Evolutionary conservation across 2,329 filamentous ascomycete species (phyloP), one percentile per base, ranked within the genome.

Genomic region (Penicillium sp.): DNA sequence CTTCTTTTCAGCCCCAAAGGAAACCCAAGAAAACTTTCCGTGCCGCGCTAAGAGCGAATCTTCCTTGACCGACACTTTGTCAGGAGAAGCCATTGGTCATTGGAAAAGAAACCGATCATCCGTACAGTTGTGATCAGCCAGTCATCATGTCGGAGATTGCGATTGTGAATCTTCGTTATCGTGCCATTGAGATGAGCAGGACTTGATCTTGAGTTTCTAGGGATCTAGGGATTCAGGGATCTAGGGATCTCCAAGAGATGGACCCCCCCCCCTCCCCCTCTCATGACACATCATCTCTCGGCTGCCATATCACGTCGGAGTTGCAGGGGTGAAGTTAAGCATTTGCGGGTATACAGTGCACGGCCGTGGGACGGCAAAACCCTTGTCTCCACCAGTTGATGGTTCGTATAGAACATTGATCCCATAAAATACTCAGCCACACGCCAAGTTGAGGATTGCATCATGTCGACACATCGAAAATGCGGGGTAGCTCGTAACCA

Each of bases 41-140:
- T 12, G 26, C 51, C 26, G 34, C 47, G 48, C 49, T 51, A 58
- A 52, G 28, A 46, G 41, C 45, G 42, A 57, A 6, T 34, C 42
- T 42, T 38, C 39, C 50, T 58, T 58, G 59, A 61, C 59, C 59
- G 59, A 61, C 57, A 54, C 43, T 61, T 55, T 52, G 39, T 28
- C 23, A 31, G 6, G 6, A 49, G 24, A 43, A 43, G 12, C 44
- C n/a, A 49, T 21, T 39, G 36, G 34, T 8, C 8, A 8, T 5
- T 5, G 16, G 16, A 16, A 4, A 36, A 7, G 10, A 34, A 34
- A 6, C 31, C 13, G 23, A 38, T 29, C 39, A 42, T 44, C 41
- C 38, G 39, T 23, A 34, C 42, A 49, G 39, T 56, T 56, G 49
- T 56, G 53, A 56, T 29, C 46, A 29, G 21, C 53, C 50, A 56